These are phyloP conservation scores for Basipetospora sp. DNA, from an alignment of 2,329 filamentous ascomycete species.

Conservation along the genomic window DNA sequence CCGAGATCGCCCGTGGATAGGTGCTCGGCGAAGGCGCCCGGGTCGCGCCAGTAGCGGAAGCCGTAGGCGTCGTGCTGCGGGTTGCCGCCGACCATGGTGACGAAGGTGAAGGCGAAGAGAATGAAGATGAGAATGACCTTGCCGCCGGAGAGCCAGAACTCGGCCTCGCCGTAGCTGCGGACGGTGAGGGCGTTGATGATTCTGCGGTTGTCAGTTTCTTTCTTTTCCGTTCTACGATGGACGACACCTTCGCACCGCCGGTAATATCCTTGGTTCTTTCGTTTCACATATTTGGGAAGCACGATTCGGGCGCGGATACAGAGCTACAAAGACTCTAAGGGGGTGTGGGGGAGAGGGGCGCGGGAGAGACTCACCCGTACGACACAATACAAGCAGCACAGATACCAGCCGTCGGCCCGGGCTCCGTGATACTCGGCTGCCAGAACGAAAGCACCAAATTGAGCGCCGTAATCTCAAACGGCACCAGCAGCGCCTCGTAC, in stretches of 20 bases:
- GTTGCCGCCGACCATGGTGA: conserved; percentile 67
- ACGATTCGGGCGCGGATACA: no score
- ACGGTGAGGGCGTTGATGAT: conserved; percentile 51
- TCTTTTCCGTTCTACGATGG: no score
- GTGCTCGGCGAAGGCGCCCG: conserved; percentile 36
- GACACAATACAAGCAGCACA: conserved; percentile 34
- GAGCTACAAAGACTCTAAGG: background rate
- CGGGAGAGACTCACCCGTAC: conserved; percentile 4
- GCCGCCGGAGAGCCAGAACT: conserved; percentile 52
- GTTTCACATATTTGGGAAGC: no score
- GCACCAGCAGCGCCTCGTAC: conserved; percentile 29
- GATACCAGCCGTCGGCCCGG: conserved; percentile 62
- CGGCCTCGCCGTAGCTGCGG: conserved; percentile 53
- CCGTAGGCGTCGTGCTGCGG: conserved; percentile 52
- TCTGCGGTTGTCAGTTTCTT: conserved; percentile 21
- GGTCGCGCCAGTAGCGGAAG: conserved; percentile 51
- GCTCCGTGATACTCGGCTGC: conserved; percentile 34
- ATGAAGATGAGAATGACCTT: conserved; percentile 54
- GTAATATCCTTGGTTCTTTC: no score
- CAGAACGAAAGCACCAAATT: conserved; percentile 28
- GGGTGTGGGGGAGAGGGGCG: background rate
- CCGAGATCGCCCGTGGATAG: conserved; percentile 46
- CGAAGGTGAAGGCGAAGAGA: conserved; percentile 60
- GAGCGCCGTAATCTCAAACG: conserved; percentile 28
- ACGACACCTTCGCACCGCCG: no score